These are phyloP conservation scores for Cyberlindnera japonica DNA, from an alignment of 805 yeast genomes.

Conservation along the genomic window DNA sequence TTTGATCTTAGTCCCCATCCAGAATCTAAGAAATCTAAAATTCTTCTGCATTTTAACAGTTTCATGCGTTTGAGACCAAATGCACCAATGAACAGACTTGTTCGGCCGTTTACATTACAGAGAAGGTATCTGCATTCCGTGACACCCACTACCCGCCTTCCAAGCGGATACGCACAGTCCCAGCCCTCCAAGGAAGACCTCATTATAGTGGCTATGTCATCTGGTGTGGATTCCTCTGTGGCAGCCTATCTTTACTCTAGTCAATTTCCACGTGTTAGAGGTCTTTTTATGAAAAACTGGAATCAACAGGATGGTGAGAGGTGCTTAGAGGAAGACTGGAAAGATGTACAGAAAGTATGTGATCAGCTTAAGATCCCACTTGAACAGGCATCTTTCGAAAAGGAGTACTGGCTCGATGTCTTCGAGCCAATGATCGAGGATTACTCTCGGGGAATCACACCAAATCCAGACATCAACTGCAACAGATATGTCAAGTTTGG, in stretches of 20 bases:
- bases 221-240: conserved; percentile 95
- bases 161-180: conserved; percentile 32
- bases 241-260: conserved; percentile 66
- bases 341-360: conserved; percentile 69
- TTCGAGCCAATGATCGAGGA: conserved; percentile 85
- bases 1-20: too few species aligned
- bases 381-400: conserved; percentile 77
- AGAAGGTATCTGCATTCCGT: neutral
- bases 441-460: conserved; percentile 74
- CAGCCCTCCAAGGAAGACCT: conserved; percentile 52
- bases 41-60: too few species aligned
- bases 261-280: conserved; percentile 59
- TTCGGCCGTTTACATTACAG: neutral
- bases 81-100: neutral
- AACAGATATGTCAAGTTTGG: conserved; percentile 89
- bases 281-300: conserved; percentile 89
- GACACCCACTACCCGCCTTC: conserved; percentile 10
- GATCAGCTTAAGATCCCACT: conserved; percentile 59
- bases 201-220: conserved; percentile 86
- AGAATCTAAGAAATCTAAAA: too few species aligned
- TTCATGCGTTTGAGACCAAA: too few species aligned
- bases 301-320: conserved; percentile 40
- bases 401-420: conserved; percentile 89
- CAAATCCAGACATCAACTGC: conserved; percentile 93
- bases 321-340: conserved; percentile 89